Percentiles rank a stretch among this genome's conserved stretches.
phyloP scores from a whole-genome alignment of 139 green algal genomes.

The Micromonas commoda region DNA sequence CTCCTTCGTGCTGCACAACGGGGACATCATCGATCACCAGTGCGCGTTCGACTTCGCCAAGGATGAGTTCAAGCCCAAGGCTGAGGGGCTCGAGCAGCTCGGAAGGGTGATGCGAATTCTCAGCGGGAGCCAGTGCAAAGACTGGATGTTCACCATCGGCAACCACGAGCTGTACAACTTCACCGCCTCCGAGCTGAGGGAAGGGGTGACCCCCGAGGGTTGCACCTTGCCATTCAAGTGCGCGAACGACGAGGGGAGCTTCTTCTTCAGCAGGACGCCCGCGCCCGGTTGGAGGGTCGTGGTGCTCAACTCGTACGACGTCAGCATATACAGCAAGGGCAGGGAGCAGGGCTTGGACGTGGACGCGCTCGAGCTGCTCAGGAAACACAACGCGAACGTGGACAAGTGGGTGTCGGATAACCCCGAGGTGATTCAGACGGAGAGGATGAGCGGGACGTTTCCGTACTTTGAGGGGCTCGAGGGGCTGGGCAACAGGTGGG shows the following conservation, averaged over 20 bases:
- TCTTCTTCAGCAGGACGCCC: slow-evolving; percentile 3
- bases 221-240: neutral
- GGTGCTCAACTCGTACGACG: slow-evolving; percentile 18
- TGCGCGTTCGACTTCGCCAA: slow-evolving; percentile 17
- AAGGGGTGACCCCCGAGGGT: neutral
- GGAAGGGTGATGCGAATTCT: slow-evolving; percentile 19
- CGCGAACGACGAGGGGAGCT: neutral
- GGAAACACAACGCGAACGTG: slow-evolving; percentile 20
- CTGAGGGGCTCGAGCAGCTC: neutral
- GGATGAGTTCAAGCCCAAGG: slow-evolving; percentile 4
- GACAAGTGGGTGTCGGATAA: neutral
- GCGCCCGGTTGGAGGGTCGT: neutral
- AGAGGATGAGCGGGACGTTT: slow-evolving; percentile 25
- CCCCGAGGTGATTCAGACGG: slow-evolving; percentile 20
- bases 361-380: slow-evolving; percentile 17
- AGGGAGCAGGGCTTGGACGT: slow-evolving; percentile 6
- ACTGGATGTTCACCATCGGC: slow-evolving; percentile 28
- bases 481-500: neutral
- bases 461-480: slow-evolving; percentile 29
- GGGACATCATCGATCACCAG: slow-evolving; percentile 31
- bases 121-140: neutral
- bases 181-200: slow-evolving; percentile 10
- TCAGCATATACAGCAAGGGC: slow-evolving; percentile 22
- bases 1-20: slow-evolving; percentile 23
- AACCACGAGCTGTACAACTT: slow-evolving; percentile 35